Base-by-base conservation (phyloP, 2,329 filamentous ascomycete genomes). In the Pseudofabraea citricarpa region DNA sequence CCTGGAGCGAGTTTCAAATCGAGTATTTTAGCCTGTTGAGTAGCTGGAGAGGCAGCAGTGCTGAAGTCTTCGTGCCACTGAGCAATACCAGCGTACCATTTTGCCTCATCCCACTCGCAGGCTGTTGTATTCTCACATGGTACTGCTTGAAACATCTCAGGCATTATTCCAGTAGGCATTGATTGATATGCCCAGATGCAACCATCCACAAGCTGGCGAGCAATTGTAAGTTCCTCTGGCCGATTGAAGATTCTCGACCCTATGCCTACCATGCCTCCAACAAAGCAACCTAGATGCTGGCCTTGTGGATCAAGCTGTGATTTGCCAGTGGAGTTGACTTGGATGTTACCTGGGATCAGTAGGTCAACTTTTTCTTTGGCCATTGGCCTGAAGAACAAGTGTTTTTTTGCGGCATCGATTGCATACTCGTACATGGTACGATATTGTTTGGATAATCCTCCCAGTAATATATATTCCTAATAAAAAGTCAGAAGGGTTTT, bases 261-360 rank as follows among this genome's bases (percentile, higher is more conserved):
- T 29, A 88, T 71, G 2, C 71, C 83, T 40, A 85, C 79, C 67
- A 84, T 80, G 12, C 82, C 85, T 6, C 84, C 84, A 5, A 76
- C 68, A 56, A 85, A 89, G 61, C 85, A 89, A 3, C 75, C 74
- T 2, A 88, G 69, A 60, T 88, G 84, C 51, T 85, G 75, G 8
- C 71, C 66, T 36, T 49, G 35, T 10, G 50, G 29, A 19, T 47
- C 16, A 6, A 44, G 22, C 15, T 39, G n/a, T 19, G 44, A 29
- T 9, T 38, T 36, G 2, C 33, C 13, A 15, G 20, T 22, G 9
- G 29, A 32, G 22, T 39, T 50, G 20, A 65, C 53, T 10, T 56
- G 49, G 4, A 63, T 63, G 43, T 69, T 66, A 9, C 72, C 74
- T 3, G 75, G 67, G 43, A 78, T 66, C 7, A 75, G 58, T 4